Percentiles rank a stretch among this genome's conserved stretches.
Evolutionary conservation across 208 protist genomes (phyloP).

Genomic region (Leishmania tropica): DNA sequence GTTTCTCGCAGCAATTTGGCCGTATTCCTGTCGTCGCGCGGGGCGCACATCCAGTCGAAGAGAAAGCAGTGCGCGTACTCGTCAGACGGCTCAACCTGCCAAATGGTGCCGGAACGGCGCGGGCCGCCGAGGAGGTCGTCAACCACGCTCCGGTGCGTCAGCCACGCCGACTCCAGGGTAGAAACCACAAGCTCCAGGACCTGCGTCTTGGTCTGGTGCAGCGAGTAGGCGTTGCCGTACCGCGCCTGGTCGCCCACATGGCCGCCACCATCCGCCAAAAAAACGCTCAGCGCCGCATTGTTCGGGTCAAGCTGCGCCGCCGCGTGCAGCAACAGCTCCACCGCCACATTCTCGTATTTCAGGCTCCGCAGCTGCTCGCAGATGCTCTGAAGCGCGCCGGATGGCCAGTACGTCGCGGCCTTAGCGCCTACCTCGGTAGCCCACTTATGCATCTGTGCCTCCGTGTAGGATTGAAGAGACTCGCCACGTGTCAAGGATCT

Average conservation of each 20-base stretch:
- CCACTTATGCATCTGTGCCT: slow-evolving; percentile 66
- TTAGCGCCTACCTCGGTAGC: slow-evolving; percentile 55
- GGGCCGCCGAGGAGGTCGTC: slow-evolving; percentile 83
- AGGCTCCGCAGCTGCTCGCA: slow-evolving; percentile 74
- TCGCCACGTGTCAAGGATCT: slow-evolving; percentile 51
- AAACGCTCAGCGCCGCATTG: slow-evolving; percentile 55
- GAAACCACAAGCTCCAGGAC: slow-evolving; percentile 53
- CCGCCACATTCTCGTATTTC: slow-evolving; percentile 69
- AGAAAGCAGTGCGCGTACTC: slow-evolving; percentile 86
- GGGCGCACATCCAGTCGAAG: slow-evolving; percentile 83
- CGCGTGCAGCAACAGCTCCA: slow-evolving; percentile 86
- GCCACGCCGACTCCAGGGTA: slow-evolving; percentile 76
- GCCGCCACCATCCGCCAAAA: slow-evolving; percentile 41
- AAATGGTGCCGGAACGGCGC: slow-evolving; percentile 79
- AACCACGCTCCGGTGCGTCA: slow-evolving; percentile 71
- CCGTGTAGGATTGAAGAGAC: slow-evolving; percentile 43
- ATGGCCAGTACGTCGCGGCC: slow-evolving; percentile 73
- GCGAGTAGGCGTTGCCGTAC: slow-evolving; percentile 20
- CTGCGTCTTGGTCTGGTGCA: slow-evolving; percentile 75
- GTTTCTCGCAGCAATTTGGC: slow-evolving; percentile 66
- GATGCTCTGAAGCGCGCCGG: slow-evolving; percentile 73
- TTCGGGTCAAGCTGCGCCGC: slow-evolving; percentile 81
- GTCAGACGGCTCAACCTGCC: slow-evolving; percentile 84
- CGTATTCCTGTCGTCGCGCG: slow-evolving; percentile 61
- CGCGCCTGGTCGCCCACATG: slow-evolving; percentile 15